Evolutionary conservation across 805 yeast species (phyloP), one percentile per base, ranked within the genome.

Genomic region (Yamadazyma sp.): DNA sequence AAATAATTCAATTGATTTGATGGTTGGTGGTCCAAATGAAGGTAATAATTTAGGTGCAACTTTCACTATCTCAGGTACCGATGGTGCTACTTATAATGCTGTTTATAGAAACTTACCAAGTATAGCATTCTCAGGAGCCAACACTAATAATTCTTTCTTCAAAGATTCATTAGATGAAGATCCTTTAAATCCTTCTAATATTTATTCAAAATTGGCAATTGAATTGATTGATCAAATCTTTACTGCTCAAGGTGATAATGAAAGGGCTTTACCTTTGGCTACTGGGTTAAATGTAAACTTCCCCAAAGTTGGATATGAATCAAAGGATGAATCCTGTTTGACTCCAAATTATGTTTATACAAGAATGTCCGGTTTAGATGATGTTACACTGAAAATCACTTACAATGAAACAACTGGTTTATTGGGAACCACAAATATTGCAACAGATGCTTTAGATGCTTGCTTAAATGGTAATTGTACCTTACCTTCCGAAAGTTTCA

Each of bases 11-110:
- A 55, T 71, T 44, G 79, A 74, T 52, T 55, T 73, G 38, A 72
- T 73, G 36, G 70, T 73, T 31, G 54, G 71, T 37, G 78, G 78
- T 44, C 77, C 77, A 34, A 74, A 74, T 49, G 74, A 74, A 56
- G 79, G 79, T 43, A 50, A 56, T 39, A 74, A 74, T 55, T 41
- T 62, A 39, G 71, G 73, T 30, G 62, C 66, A 33, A 34, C 44
- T 39, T 60, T 52, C 46, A 66, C 74, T 19, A 20, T 67, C 21
- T 69, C 76, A 7, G 80, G 78, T 51, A 74, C 80, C 18, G 62
- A 71, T 45, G 78, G 76, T 51, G 71, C 78, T 21, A 58, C 74
- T 27, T 69, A 65, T 53, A 66, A 63, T 40, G 55, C 76, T 29
- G 65, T 63, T 24, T 66, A 69, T 52, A 60, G 78, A 56, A 75